Conservation (phyloP, 2,329 filamentous ascomycete genomes). For the Sclerotinia spermophila region DNA sequence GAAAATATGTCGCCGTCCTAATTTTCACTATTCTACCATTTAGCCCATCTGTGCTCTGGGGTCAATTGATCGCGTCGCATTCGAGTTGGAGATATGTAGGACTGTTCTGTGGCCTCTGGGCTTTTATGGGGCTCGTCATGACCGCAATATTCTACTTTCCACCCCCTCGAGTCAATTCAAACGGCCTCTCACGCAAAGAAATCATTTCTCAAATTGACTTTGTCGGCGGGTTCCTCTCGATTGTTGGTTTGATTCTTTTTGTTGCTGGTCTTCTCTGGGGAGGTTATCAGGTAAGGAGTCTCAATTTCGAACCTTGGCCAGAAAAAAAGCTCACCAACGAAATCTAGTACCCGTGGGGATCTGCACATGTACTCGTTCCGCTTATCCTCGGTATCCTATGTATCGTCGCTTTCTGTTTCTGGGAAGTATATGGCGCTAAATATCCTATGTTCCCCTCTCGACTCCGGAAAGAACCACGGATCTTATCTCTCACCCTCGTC, state of each 20-base stretch:
- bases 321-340: slow-evolving; percentile 43
- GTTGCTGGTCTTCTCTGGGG: slow-evolving; percentile 54
- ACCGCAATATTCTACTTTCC: slow-evolving; percentile 52
- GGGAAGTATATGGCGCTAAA: slow-evolving; percentile 49
- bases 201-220: slow-evolving; percentile 48
- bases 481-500: slow-evolving; percentile 49
- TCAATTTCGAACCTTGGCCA: neutral
- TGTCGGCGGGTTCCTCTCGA: slow-evolving; percentile 48
- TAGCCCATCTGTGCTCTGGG: slow-evolving; percentile 57
- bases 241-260: slow-evolving; percentile 49
- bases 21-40: slow-evolving; percentile 60
- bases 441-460: slow-evolving; percentile 47
- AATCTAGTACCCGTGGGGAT: slow-evolving; percentile 56
- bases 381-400: slow-evolving; percentile 48
- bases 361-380: slow-evolving; percentile 51
- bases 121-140: slow-evolving; percentile 49
- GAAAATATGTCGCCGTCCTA: slow-evolving; percentile 55
- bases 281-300: slow-evolving; percentile 42
- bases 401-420: slow-evolving; percentile 49
- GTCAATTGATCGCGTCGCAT: slow-evolving; percentile 50
- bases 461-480: slow-evolving; percentile 52
- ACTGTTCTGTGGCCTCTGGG: slow-evolving; percentile 50
- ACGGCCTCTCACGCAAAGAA: slow-evolving; percentile 39
- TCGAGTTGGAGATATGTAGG: slow-evolving; percentile 53
- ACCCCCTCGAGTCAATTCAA: slow-evolving; percentile 44